These are phyloP conservation scores for Peronosclerospora sorghi DNA, from an alignment of 352 stramenopile species.

Conservation along the genomic window DNA sequence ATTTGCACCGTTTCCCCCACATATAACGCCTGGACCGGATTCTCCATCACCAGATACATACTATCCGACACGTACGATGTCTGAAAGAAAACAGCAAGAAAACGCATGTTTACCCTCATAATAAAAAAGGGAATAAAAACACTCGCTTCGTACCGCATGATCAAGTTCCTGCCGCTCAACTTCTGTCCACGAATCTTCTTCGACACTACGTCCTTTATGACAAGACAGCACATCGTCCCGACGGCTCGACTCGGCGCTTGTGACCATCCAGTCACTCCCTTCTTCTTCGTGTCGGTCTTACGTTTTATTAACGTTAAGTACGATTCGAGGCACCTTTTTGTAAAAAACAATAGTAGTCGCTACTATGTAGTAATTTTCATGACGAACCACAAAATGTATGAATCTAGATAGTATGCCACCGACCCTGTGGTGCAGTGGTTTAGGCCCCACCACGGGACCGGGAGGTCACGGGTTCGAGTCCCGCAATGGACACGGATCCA, in stretches of 20 bases:
- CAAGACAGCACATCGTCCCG: slow-evolving; percentile 3
- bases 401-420: too few species aligned
- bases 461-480: too few species aligned
- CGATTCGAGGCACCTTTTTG: too few species aligned
- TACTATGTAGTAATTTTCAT: too few species aligned
- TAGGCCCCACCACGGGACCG: too few species aligned
- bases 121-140: neutral
- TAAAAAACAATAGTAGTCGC: too few species aligned
- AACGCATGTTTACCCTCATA: neutral
- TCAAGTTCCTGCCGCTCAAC: slow-evolving; percentile 73
- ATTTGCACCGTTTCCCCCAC: slow-evolving; percentile 56
- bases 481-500: too few species aligned
- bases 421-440: too few species aligned
- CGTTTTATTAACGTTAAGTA: too few species aligned
- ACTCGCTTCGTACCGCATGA: slow-evolving; percentile 37
- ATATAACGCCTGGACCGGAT: slow-evolving; percentile 38
- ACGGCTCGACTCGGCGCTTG: neutral
- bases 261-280: too few species aligned
- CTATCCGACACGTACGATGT: slow-evolving; percentile 67
- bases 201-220: slow-evolving; percentile 17
- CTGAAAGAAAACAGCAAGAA: slow-evolving; percentile 24
- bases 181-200: slow-evolving; percentile 82
- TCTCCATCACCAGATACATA: slow-evolving; percentile 76
- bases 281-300: too few species aligned
- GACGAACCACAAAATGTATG: too few species aligned